Evolutionary conservation across 2,329 filamentous ascomycete genomes (phyloP), one percentile per base, ranked within the genome.

Genomic region (Paraphaeosphaeria sporulosa): DNA sequence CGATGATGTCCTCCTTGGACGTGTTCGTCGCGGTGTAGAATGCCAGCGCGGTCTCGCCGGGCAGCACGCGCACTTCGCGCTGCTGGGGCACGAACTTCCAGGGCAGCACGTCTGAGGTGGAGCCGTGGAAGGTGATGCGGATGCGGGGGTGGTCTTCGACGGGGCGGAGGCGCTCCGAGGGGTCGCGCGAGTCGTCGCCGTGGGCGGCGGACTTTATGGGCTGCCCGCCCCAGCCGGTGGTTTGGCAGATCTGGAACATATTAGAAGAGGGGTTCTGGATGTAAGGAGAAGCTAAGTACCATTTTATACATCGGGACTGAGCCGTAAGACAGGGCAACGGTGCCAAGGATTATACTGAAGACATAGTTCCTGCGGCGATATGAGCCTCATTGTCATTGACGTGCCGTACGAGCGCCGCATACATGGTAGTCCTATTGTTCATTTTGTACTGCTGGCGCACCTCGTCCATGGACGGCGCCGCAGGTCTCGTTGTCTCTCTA

Each of bases 71-170:
- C 55, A 99, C 95, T 82, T 99, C 95, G 59, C 94, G 91, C 82
- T 99, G 95, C 80, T 99, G 95, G 1, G 95, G 95, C 1, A 89
- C 89, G 79, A 99, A 99, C 77, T 97, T 97, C 95, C 95, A 99
- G 0, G 94, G 94, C 30, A 99, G 85, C 0, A 97, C 89, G 76
- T 98, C 95, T 1, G 94, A 98, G 1, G 97, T 94, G 30, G 93
- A 96, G 50, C 94, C 92, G 74, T 93, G 95, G 86, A 99, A 99
- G 27, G 94, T 98, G 66, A 99, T 94, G 62, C 93, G 91, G 71
- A 99, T 90, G 56, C 95, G 91, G 68, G 91, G 91, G 60, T 92
- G 90, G 68, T 88, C 85, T 19, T 88, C 91, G 42, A 97, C 89
- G 17, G 95, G 95, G 49, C 89, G 86, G 47, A 99, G 86, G 57